Evolutionary conservation across 345 rosid genomes (phyloP).

Genomic region (Eucalyptus urophylla): DNA sequence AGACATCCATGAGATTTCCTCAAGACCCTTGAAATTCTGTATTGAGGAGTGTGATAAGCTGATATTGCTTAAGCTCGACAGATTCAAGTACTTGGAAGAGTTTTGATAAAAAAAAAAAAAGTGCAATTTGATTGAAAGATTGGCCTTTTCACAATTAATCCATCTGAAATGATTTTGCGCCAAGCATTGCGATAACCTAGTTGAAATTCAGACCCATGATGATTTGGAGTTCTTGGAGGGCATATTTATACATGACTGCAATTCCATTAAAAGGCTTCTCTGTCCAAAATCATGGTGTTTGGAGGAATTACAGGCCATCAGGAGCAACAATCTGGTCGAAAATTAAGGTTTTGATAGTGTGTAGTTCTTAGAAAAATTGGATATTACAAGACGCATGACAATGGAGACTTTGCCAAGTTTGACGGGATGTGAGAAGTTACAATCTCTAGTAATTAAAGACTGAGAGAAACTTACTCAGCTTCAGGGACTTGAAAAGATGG

Average conservation of each 20-base stretch:
- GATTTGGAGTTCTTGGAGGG: not conserved
- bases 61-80: accelerated
- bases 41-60: too few relatives aligned
- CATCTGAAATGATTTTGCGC: not conserved
- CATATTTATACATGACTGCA: not conserved
- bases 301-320: accelerated
- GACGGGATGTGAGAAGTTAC: not conserved
- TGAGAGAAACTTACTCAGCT: not conserved
- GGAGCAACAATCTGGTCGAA: not conserved
- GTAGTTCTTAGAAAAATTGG: not conserved
- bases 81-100: too few relatives aligned
- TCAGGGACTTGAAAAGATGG: not conserved
- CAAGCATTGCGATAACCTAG: not conserved
- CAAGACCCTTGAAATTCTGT: too few relatives aligned
- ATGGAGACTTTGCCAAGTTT: not conserved
- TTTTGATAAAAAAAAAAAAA: too few relatives aligned
- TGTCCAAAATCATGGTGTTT: not conserved
- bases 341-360: not conserved
- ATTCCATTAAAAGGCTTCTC: not conserved
- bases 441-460: not conserved
- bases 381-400: not conserved
- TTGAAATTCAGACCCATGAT: not conserved
- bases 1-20: too few relatives aligned
- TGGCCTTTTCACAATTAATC: not conserved
- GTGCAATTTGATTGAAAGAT: not conserved